A percentile compares a stretch with the other conserved stretches of the same genome.
phyloP scores from a whole-genome alignment of 2,329 filamentous ascomycete genomes.

The Xenosphaeropsis pyriputrescens region DNA sequence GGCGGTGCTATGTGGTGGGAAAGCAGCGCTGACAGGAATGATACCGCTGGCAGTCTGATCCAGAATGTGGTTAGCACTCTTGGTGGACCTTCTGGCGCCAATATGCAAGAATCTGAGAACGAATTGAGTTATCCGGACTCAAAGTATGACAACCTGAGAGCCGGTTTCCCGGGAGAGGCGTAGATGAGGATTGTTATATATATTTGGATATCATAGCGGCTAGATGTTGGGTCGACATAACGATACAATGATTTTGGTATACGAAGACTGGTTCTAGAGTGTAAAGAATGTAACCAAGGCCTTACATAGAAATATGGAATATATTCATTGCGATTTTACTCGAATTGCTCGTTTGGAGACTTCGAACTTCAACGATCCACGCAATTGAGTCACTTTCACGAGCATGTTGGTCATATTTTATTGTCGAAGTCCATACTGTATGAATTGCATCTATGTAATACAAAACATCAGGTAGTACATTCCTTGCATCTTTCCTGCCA shows the following conservation, averaged over 20 bases:
- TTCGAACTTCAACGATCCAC: no score
- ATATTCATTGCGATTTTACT: no score
- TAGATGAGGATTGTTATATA: conserved; percentile 1
- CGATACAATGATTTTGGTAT: no score
- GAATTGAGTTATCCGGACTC: conserved; percentile 47
- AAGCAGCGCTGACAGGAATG: conserved; percentile 60
- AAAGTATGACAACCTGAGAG: conserved; percentile 57
- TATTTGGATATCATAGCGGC: no score
- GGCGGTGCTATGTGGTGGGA: conserved; percentile 97
- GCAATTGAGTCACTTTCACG: no score
- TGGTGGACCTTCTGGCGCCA: conserved; percentile 28
- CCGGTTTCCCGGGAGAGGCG: conserved; percentile 37
- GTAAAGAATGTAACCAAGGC: no score
- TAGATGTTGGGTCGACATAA: no score
- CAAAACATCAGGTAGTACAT: no score
- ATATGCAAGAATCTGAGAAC: conserved; percentile 40
- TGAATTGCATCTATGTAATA: not conserved
- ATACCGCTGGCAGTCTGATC: conserved; percentile 52
- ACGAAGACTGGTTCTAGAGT: no score
- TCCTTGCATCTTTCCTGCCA: no score
- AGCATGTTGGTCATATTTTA: not conserved
- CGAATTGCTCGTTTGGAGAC: no score
- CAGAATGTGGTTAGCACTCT: conserved; percentile 43
- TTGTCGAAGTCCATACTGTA: not conserved
- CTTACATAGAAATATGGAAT: no score